Percentiles rank a stretch among this genome's conserved stretches.
Evolutionary conservation across 768 basidiomycete species (phyloP).

Genomic region (Tulasnella sp.): DNA sequence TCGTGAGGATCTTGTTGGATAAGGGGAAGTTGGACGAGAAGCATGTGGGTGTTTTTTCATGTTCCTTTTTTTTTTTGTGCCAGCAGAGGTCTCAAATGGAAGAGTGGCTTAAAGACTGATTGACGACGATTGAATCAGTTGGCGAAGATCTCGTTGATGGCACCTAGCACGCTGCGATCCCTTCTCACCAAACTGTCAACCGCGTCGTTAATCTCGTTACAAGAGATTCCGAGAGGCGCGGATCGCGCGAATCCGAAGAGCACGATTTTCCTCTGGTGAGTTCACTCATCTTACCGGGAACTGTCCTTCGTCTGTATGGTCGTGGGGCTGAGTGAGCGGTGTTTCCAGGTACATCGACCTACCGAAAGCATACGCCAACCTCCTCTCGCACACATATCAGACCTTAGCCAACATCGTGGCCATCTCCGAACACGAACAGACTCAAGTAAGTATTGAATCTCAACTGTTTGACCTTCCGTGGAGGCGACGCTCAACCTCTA

Average conservation of each 20-base stretch:
- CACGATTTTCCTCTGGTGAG: constrained; percentile 85
- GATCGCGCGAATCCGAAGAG: constrained; percentile 73
- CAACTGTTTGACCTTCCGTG: not conserved
- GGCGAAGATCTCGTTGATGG: constrained; percentile 87
- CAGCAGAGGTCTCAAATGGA: too few relatives aligned
- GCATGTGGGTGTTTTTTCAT: too few relatives aligned
- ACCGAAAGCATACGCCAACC: constrained; percentile 63
- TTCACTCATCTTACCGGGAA: not conserved
- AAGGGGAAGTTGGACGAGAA: constrained; percentile 92
- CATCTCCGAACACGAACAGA: constrained; percentile 62
- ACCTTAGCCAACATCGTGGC: constrained; percentile 75
- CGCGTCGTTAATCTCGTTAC: constrained; percentile 75
- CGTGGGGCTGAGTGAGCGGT: constrained; percentile 12
- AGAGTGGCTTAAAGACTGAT: too few relatives aligned
- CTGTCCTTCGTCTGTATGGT: too few relatives aligned
- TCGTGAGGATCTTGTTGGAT: constrained; percentile 64
- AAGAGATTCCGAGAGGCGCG: constrained; percentile 84
- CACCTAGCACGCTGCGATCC: constrained; percentile 74
- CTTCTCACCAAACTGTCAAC: constrained; percentile 66
- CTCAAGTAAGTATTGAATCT: constrained; percentile 35
- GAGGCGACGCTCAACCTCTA: too few relatives aligned
- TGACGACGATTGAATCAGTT: constrained; percentile 42
- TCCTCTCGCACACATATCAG: constrained; percentile 76
- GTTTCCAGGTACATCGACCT: constrained; percentile 75
- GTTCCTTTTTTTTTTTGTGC: too few relatives aligned